phyloP scores from a whole-genome alignment of 768 basidiomycete species.

The Omphalotus guepiniiformis region DNA sequence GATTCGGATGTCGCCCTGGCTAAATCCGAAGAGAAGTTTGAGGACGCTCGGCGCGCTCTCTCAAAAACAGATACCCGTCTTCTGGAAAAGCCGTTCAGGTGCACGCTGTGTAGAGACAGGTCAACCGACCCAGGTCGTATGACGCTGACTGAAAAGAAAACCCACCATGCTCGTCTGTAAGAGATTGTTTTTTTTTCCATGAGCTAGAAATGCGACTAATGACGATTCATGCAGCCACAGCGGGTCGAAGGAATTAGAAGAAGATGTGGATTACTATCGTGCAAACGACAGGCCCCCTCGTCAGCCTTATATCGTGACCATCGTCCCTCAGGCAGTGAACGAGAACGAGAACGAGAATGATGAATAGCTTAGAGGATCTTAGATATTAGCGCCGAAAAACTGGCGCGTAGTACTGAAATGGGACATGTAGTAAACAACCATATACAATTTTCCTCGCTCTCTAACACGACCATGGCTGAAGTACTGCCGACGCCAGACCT shows the following conservation, averaged over 20 bases:
- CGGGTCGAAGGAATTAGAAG: neutral
- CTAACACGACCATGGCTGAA: slow-evolving; percentile 29
- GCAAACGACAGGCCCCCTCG: neutral
- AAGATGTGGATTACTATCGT: neutral
- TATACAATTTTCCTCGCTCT: neutral
- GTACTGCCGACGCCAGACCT: slow-evolving; percentile 29
- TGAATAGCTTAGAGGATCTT: no score
- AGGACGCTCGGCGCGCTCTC: slow-evolving; percentile 11
- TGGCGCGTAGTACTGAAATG: no score
- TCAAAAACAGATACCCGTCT: slow-evolving; percentile 6
- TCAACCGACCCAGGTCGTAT: slow-evolving; percentile 18
- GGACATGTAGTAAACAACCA: neutral
- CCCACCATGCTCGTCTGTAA: slow-evolving; percentile 13
- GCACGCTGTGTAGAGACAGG: slow-evolving; percentile 23
- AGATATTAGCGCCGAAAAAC: no score
- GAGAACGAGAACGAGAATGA: no score
- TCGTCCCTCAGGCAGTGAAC: neutral
- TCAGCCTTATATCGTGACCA: neutral
- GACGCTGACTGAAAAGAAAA: slow-evolving; percentile 13
- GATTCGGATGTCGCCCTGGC: slow-evolving; percentile 21
- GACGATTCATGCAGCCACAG: neutral
- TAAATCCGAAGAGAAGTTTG: slow-evolving; percentile 15
- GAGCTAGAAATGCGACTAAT: neutral
- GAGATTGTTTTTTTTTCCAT: neutral
- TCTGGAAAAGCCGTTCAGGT: slow-evolving; percentile 21